phyloP scores from a whole-genome alignment of 2,329 filamentous ascomycete species.

The Polychaeton citri region DNA sequence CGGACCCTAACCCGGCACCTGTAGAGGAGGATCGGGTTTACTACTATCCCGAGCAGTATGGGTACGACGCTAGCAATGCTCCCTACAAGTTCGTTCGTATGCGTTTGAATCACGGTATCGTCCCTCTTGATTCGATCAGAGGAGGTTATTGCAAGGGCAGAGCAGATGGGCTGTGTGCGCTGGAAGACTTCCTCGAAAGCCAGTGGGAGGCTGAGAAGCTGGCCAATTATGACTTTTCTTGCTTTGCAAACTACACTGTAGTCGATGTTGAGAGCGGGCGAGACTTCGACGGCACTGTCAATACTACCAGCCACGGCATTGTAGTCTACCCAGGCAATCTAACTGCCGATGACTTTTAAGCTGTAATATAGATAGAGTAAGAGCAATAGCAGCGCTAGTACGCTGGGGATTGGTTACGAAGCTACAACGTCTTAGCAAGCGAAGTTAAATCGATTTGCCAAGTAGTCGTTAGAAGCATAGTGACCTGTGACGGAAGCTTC shows the following conservation, averaged over 20 bases:
- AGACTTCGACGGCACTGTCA: conserved; percentile 32
- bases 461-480: too few species aligned
- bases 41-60: conserved; percentile 33
- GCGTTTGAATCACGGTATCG: conserved; percentile 37
- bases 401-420: too few species aligned
- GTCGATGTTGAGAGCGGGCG: conserved; percentile 22
- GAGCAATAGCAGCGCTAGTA: too few species aligned
- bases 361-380: not conserved
- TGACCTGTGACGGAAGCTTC: too few species aligned
- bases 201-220: conserved; percentile 26
- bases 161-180: conserved; percentile 32
- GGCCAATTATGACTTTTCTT: conserved; percentile 36
- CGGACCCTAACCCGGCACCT: conserved; percentile 24
- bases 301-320: not conserved
- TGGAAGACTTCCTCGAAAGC: conserved; percentile 29
- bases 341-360: conserved; percentile 1
- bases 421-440: too few species aligned
- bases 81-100: conserved; percentile 37
- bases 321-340: conserved; percentile 1
- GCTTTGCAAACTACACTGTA: conserved; percentile 36
- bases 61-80: conserved; percentile 27
- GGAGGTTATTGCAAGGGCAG: conserved; percentile 31
- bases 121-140: conserved; percentile 35
- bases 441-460: too few species aligned
- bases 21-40: conserved; percentile 26